Evolutionary conservation across 2,329 filamentous ascomycete genomes (phyloP), one percentile per base, ranked within the genome.

Genomic region (Fonsecaea pugnacius): DNA sequence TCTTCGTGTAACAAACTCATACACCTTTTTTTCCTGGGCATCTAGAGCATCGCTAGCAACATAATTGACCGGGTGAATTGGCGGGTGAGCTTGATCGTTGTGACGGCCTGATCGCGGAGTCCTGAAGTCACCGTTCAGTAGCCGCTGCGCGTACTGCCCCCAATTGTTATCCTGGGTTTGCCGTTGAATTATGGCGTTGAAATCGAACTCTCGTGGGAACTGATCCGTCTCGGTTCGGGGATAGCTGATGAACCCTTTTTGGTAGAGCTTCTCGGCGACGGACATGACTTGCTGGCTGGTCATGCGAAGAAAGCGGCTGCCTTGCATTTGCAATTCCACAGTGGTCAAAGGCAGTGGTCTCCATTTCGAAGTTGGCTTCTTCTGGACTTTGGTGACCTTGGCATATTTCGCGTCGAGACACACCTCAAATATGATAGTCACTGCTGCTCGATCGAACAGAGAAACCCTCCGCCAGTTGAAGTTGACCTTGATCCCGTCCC

Each of bases 61-160:
- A 73, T 91, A 96, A n/a, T 90, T 90, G 65, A 99, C 90, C 0
- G 95, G 95, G 72, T 99, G 95, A 65, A 99, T 99, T 0, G 95
- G 95, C 30, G 95, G 95, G 78, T 99, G 95, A 0, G 95, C 95
- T 77, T 96, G 95, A 77, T 99, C 95, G 76, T 99, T 96, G 75
- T 98, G 87, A 59, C 87, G 85, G 3, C 95, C 95, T 69, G 89
- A 85, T 48, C 94, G 87, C 18, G 95, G 95, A 69, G 90, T 89
- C 53, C 87, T 86, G 75, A 96, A 98, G 8, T 82, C 89, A 2
- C 92, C 92, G n/a, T 60, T 24, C 16, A 70, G 73, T 40, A 77
- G 81, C 76, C 82, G 83, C 74, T 90, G 89, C 3, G 94, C 92
- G 75, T 93, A 96, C 21, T 79, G 75, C 0, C 92, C 92, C 95